These are phyloP conservation scores for Blastobotrys robertii DNA, from an alignment of 805 yeast genomes.

Conservation along the genomic window DNA sequence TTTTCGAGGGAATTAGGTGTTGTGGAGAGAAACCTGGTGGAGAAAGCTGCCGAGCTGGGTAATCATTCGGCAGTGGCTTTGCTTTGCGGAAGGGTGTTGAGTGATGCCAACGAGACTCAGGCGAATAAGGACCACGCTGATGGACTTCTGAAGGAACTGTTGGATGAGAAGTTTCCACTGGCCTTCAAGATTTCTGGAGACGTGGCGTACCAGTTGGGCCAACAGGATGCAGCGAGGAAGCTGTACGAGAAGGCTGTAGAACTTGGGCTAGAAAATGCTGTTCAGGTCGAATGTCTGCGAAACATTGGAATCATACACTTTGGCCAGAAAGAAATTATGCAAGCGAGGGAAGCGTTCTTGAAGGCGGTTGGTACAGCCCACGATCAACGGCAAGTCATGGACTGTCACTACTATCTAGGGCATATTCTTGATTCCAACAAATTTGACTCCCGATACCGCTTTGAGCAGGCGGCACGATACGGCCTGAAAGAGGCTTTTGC, in stretches of 20 bases:
- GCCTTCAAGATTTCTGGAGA: constrained; percentile 76
- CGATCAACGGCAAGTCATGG: constrained; percentile 40
- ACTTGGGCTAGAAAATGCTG: constrained; percentile 37
- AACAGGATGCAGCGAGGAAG: constrained; percentile 43
- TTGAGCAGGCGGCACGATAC: constrained; percentile 65
- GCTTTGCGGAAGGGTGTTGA: constrained; percentile 40
- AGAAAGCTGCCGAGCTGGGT: constrained; percentile 75
- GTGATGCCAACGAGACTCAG: constrained; percentile 27
- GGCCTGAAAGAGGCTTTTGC: constrained; percentile 73
- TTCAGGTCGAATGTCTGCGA: constrained; percentile 66
- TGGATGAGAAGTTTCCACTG: constrained; percentile 56
- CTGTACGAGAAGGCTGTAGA: constrained; percentile 52
- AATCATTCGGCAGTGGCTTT: constrained; percentile 71
- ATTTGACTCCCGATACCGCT: constrained; percentile 52
- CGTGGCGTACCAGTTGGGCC: constrained; percentile 44
- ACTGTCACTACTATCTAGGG: constrained; percentile 70
- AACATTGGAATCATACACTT: constrained; percentile 50
- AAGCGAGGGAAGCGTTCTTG: constrained; percentile 51
- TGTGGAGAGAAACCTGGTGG: constrained; percentile 66
- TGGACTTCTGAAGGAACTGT: constrained; percentile 45
- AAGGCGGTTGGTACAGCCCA: constrained; percentile 53
- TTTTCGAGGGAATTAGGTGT: constrained; percentile 45
- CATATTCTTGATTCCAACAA: constrained; percentile 56
- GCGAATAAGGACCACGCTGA: constrained; percentile 61
- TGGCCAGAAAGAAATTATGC: constrained; percentile 38